These are phyloP conservation scores for Chaetoscypha palmicola DNA, from an alignment of 2,329 filamentous ascomycete genomes.

Conservation along the genomic window DNA sequence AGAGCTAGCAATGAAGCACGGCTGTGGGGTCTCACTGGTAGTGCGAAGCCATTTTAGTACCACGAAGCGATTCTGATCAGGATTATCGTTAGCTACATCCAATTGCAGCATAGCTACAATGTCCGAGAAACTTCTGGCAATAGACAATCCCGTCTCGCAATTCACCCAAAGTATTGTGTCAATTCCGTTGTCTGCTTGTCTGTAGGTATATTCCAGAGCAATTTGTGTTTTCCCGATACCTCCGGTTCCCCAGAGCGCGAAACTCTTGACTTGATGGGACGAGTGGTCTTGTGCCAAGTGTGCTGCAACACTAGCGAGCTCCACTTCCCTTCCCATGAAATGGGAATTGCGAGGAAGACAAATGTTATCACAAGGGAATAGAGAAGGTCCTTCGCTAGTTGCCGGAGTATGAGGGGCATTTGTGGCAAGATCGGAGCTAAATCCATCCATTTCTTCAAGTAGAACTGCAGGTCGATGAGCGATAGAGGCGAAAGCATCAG, in stretches of 20 bases:
- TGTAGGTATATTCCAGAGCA: conserved; percentile 30
- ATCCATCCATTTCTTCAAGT: neutral
- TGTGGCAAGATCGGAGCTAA: neutral
- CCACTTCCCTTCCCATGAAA: neutral
- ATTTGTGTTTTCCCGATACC: conserved; percentile 41
- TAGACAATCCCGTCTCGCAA: conserved; percentile 6
- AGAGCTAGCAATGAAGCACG: neutral
- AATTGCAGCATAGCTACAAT: conserved; percentile 5
- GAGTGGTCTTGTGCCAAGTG: neutral
- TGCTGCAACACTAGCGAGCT: neutral
- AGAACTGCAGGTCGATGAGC: neutral
- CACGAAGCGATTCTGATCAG: conserved; percentile 1
- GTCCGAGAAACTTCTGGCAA: conserved; percentile 24
- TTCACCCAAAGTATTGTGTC: conserved; percentile 12
- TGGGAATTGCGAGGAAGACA: neutral
- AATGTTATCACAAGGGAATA: neutral
- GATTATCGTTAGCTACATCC: neutral
- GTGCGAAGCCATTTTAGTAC: conserved; percentile 5
- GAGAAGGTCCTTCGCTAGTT: neutral
- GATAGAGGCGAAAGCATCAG: neutral
- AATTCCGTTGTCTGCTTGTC: conserved; percentile 3
- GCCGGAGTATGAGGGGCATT: neutral
- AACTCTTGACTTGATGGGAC: neutral
- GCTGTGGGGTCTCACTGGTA: neutral
- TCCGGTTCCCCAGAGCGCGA: conserved; percentile 31